Conservation (phyloP, 495 filamentous ascomycete species). For the Wilcoxina mikolae region DNA sequence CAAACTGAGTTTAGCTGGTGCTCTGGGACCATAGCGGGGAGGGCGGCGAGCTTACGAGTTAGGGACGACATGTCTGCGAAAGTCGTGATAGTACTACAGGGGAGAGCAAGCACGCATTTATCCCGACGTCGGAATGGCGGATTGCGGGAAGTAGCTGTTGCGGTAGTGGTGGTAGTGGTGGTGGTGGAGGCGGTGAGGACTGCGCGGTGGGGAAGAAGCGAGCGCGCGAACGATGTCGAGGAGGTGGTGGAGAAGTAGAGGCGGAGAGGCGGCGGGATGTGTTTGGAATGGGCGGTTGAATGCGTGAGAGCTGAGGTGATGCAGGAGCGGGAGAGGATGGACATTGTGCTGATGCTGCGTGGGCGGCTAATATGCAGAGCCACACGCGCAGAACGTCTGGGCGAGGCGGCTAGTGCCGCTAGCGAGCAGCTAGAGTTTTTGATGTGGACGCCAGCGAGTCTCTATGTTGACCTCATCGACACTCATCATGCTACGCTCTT, state of each 20-base stretch:
- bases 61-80: not conserved
- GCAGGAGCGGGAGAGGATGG: not conserved
- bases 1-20: not conserved
- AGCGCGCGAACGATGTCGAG: too few species aligned
- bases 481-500: not conserved
- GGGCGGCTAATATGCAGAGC: too few species aligned
- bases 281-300: not conserved
- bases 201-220: not conserved
- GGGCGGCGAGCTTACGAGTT: not conserved
- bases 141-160: too few species aligned
- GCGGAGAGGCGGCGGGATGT: not conserved
- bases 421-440: too few species aligned
- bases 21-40: not conserved
- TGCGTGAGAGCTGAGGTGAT: not conserved
- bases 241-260: not conserved
- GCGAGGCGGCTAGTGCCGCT: too few species aligned
- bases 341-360: not conserved
- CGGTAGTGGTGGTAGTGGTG: not conserved
- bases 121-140: too few species aligned
- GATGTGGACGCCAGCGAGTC: too few species aligned
- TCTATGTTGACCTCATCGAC: too few species aligned
- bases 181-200: not conserved
- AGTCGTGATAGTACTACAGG: too few species aligned
- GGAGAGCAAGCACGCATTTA: too few species aligned
- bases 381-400: too few species aligned